phyloP scores from a whole-genome alignment of 2,329 filamentous ascomycete species.

The Cladosporium sp. region DNA sequence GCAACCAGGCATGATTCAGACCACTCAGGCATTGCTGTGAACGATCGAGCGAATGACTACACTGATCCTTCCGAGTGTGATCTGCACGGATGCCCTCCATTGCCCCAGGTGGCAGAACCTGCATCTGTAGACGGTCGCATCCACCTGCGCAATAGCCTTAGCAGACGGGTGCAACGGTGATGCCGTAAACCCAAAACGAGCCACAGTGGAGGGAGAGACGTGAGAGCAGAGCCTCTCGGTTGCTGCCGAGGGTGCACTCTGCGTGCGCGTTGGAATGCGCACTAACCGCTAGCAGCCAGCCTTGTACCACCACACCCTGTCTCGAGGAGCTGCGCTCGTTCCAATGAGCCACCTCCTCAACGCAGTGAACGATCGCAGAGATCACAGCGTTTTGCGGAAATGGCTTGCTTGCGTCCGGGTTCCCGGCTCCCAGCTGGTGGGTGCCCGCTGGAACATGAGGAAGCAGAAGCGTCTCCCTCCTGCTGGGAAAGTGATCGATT shows the following conservation, averaged over 20 bases:
- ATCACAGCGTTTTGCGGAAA: constrained; percentile 31
- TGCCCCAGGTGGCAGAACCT: constrained; percentile 17
- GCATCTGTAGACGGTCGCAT: constrained; percentile 8
- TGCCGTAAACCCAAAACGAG: constrained; percentile 20
- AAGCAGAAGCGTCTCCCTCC: constrained; percentile 2
- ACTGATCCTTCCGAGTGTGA: neutral
- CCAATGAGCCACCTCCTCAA: constrained; percentile 23
- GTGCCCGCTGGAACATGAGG: constrained; percentile 15
- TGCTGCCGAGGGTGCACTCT: constrained; percentile 28
- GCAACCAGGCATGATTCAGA: constrained; percentile 7
- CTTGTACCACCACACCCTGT: constrained; percentile 35
- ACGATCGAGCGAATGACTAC: constrained; percentile 17
- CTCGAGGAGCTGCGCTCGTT: constrained; percentile 28
- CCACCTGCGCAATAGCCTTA: constrained; percentile 9
- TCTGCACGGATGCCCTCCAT: constrained; percentile 6
- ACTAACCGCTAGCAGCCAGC: constrained; percentile 31
- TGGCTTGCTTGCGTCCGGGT: constrained; percentile 26
- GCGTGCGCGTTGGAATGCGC: constrained; percentile 27
- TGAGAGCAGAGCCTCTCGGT: constrained; percentile 25
- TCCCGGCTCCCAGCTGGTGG: constrained; percentile 12
- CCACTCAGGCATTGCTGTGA: constrained; percentile 2
- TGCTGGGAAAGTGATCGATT: constrained; percentile 6
- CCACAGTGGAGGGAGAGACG: constrained; percentile 8
- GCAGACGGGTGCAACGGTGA: constrained; percentile 14
- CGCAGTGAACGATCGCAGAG: constrained; percentile 12